phyloP scores from a whole-genome alignment of 495 filamentous ascomycete genomes.

The Haplographium delicatum region DNA sequence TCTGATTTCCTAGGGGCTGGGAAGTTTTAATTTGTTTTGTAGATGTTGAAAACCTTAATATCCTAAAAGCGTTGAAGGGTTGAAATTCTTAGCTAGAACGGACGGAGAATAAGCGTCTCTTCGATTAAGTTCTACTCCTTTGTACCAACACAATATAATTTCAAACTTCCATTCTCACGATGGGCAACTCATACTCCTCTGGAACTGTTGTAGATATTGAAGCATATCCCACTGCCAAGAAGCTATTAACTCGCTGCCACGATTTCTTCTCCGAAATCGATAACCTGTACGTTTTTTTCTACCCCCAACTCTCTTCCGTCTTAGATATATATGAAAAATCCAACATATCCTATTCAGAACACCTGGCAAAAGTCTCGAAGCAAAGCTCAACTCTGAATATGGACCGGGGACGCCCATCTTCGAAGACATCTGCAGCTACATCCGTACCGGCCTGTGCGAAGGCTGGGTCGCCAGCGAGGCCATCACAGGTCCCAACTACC shows the following conservation, averaged over 20 bases:
- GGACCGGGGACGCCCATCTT: constrained; percentile 38
- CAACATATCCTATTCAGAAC: constrained; percentile 27
- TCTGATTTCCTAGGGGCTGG: too few species aligned
- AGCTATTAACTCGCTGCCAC: constrained; percentile 30
- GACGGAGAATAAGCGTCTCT: too few species aligned
- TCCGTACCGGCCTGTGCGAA: constrained; percentile 36
- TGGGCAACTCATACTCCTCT: too few species aligned
- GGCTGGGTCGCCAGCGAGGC: constrained; percentile 40
- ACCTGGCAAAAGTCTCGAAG: constrained; percentile 38
- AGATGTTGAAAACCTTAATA: too few species aligned
- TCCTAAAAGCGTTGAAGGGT: too few species aligned
- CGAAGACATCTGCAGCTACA: constrained; percentile 35
- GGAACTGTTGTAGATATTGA: constrained; percentile 1
- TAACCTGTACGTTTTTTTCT: constrained; percentile 29
- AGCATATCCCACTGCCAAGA: constrained; percentile 32
- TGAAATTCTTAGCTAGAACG: too few species aligned
- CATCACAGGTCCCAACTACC: constrained; percentile 37
- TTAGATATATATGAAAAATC: not conserved
- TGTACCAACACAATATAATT: too few species aligned
- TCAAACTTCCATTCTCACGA: too few species aligned
- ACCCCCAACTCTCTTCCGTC: not conserved
- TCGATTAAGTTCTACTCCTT: too few species aligned
- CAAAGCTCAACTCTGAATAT: constrained; percentile 35
- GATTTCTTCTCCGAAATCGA: constrained; percentile 40
- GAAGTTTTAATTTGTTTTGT: too few species aligned